A percentile compares a stretch with the other conserved stretches of the same genome.
phyloP scores from a whole-genome alignment of 1,139 yeast species.

The Kodamaea sp. region DNA sequence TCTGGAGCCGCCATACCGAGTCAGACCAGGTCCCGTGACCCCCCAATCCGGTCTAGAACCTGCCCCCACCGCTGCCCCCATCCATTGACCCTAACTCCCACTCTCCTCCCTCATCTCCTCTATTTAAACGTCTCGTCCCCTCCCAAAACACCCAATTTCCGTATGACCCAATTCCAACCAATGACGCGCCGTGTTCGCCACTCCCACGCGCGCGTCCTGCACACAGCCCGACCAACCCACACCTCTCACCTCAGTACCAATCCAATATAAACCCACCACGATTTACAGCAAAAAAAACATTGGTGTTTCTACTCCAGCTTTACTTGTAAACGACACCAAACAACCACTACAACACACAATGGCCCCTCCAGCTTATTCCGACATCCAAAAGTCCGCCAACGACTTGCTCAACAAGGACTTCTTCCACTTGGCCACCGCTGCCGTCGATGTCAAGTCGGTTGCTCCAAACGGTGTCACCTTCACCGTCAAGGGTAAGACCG shows the following conservation, averaged over 20 bases:
- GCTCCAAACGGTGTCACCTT: slow-evolving; percentile 97
- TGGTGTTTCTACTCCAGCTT: slow-evolving; percentile 5
- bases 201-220: slow-evolving; percentile 6
- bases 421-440: slow-evolving; percentile 86
- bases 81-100: background rate
- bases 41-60: background rate
- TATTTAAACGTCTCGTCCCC: too few relatives aligned
- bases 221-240: slow-evolving; percentile 6
- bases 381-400: slow-evolving; percentile 86
- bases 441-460: slow-evolving; percentile 85
- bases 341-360: slow-evolving; percentile 22
- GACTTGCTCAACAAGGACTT: slow-evolving; percentile 89
- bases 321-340: slow-evolving; percentile 1
- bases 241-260: too few relatives aligned
- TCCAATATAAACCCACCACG: slow-evolving; percentile 10
- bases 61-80: background rate
- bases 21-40: too few relatives aligned
- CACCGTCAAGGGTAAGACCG: slow-evolving; percentile 91
- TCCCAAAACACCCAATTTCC: background rate
- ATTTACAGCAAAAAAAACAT: slow-evolving; percentile 1
- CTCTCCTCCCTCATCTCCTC: too few relatives aligned
- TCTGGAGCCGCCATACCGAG: too few relatives aligned
- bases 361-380: slow-evolving; percentile 80
- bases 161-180: slow-evolving; percentile 7
- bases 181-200: slow-evolving; percentile 12